Evolutionary conservation across 768 basidiomycete genomes (phyloP), one percentile per base, ranked within the genome.

Genomic region (Fibroporia radiculosa): DNA sequence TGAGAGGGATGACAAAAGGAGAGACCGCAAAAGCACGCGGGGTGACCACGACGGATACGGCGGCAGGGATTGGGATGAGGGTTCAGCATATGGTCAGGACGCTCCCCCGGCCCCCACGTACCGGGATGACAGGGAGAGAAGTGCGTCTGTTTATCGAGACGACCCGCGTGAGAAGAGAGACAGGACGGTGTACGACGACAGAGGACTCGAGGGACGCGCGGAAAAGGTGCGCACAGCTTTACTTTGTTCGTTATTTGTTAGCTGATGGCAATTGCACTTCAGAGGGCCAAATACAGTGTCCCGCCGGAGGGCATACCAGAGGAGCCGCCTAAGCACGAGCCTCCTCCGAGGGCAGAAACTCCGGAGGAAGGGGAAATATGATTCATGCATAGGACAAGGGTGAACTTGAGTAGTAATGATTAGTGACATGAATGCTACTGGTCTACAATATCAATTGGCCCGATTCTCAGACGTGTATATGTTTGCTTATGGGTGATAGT

Each of bases 401-500:
- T 14, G 19, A 33, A 36, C 14, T 16, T 18, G 42, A 4, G n/a
- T 13, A 23, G n/a, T 24, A 11, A 36, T 19, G 12, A 36, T 37
- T 35, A 60, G 62, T 47, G 56, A 52, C 26, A 57, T 50, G 34
- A 56, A 51, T 49, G 62, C 53, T 28, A 60, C 52, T 56, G 55
- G 50, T 66, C 57, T 37, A 63, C 54, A 48, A 84, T 64, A 40
- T 71, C 62, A 52, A 99, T 92, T 36, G 83, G 74, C 16, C 93
- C 92, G 52, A 99, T 85, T 41, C 93, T 76, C 47, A 99, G 74
- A 60, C 93, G 78, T n/a, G 95, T 98, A 69, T 88, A 98, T 2
- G 84, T 86, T 61, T 93, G 91, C 65, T 97, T 98, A 64, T 91
- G 84, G 62, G 80, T 76, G 52, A 97, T 89, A 6, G 89, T 92